phyloP scores from a whole-genome alignment of 306 rosid species.

The Fagus crenata region DNA sequence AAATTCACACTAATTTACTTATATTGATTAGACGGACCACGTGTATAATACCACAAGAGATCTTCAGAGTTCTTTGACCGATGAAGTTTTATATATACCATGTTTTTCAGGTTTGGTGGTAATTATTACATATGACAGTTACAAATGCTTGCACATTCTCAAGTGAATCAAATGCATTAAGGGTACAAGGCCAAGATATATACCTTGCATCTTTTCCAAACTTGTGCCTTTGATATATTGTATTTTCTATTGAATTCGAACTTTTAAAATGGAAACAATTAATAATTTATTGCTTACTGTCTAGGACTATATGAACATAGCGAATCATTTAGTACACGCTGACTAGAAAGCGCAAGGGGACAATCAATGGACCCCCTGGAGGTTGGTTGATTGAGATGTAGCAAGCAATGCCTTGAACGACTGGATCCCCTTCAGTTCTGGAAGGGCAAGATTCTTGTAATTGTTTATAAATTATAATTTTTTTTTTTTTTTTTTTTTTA shows the following conservation, averaged over 20 bases:
- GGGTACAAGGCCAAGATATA: not conserved
- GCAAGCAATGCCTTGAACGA: not conserved
- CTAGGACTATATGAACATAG: not conserved
- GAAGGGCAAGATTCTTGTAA: constrained; percentile 30
- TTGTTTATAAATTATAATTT: not conserved
- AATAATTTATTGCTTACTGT: not conserved
- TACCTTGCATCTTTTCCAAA: not conserved
- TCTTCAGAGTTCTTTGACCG: no score
- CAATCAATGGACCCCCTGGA: not conserved
- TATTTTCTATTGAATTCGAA: not conserved
- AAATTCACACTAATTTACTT: no score
- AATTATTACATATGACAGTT: not conserved
- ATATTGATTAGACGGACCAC: no score
- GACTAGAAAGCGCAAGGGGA: not conserved
- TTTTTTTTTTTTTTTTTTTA: no score
- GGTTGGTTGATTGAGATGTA: constrained; percentile 17
- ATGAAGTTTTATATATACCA: not conserved
- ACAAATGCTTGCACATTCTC: not conserved
- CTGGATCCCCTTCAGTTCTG: constrained; percentile 1
- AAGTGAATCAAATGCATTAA: not conserved
- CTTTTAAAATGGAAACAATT: not conserved
- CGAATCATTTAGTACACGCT: not conserved
- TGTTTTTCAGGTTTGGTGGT: not conserved
- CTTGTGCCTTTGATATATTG: not conserved
- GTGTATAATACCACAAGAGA: no score